These are phyloP conservation scores for Aspergillus quadrilineatus DNA, from an alignment of 2,329 filamentous ascomycete genomes.

Conservation along the genomic window DNA sequence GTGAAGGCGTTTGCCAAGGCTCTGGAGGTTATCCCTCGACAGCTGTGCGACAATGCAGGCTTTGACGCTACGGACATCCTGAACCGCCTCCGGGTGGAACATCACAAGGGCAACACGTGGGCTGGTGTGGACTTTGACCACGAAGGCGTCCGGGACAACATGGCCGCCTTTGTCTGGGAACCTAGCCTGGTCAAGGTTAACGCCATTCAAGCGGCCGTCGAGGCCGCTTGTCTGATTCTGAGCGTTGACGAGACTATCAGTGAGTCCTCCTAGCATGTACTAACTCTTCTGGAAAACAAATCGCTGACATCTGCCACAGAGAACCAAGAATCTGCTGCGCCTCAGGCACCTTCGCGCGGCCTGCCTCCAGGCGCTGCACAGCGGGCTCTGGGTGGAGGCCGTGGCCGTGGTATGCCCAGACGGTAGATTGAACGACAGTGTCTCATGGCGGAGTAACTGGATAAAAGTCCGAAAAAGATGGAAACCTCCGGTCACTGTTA, in stretches of 20 bases:
- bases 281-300: neutral
- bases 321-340: constrained; percentile 88
- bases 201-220: constrained; percentile 91
- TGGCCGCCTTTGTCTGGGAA: constrained; percentile 97
- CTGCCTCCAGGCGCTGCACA: constrained; percentile 82
- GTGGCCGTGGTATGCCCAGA: constrained; percentile 81
- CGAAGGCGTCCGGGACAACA: constrained; percentile 91
- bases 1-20: constrained; percentile 98
- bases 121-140: constrained; percentile 92
- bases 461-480: constrained; percentile 3
- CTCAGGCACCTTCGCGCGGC: constrained; percentile 74
- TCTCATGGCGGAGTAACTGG: neutral
- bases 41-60: constrained; percentile 96
- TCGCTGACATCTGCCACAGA: constrained; percentile 40
- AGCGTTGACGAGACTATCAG: constrained; percentile 98
- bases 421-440: constrained; percentile 22
- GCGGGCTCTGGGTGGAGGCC: constrained; percentile 78
- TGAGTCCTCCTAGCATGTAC: constrained; percentile 37
- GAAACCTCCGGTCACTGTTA: constrained; percentile 12
- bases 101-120: constrained; percentile 90
- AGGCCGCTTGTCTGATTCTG: constrained; percentile 92
- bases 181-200: constrained; percentile 95
- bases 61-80: constrained; percentile 98
- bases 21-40: constrained; percentile 91
- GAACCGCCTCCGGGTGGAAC: constrained; percentile 92